phyloP scores from a whole-genome alignment of 2,329 filamentous ascomycete genomes.

The Grosmannia serpens region DNA sequence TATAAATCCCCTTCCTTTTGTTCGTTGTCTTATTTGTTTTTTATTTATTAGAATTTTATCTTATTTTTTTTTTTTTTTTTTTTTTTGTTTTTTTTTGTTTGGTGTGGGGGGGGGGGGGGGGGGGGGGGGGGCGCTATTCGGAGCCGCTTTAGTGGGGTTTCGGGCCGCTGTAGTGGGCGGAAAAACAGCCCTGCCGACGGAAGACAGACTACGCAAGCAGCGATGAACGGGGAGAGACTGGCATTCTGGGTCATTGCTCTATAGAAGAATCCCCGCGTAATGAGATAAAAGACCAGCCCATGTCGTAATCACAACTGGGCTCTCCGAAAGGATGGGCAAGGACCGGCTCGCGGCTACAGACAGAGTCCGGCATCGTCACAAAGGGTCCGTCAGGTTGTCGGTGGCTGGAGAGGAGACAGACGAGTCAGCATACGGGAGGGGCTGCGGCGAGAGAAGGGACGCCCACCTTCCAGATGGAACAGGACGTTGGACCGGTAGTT shows the following conservation, averaged over 20 bases:
- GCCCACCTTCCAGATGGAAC: constrained; percentile 85
- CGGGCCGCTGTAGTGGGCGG: not conserved
- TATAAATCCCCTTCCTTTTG: too few species aligned
- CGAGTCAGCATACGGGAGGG: not conserved
- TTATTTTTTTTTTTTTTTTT: not conserved
- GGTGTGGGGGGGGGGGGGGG: too few species aligned
- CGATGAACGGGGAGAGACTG: too few species aligned
- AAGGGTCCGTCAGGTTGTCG: constrained; percentile 12
- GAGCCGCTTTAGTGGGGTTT: not conserved
- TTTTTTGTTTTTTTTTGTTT: too few species aligned
- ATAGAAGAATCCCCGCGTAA: not conserved
- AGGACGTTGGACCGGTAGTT: constrained; percentile 98
- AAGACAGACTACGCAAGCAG: too few species aligned
- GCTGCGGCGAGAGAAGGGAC: not conserved
- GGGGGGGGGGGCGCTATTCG: not conserved
- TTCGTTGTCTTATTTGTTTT: not conserved
- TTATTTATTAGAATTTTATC: not conserved
- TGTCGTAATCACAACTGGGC: not conserved
- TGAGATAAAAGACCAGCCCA: too few species aligned
- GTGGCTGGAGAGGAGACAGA: constrained; percentile 6
- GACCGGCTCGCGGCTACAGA: too few species aligned
- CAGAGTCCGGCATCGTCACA: not conserved
- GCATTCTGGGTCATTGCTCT: too few species aligned
- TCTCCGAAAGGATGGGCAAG: too few species aligned
- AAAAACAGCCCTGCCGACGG: not conserved